A percentile compares a stretch with the other conserved stretches of the same genome.
These are phyloP conservation scores for Penicillium coffeae DNA, from an alignment of 495 filamentous ascomycete species.

Conservation along the genomic window DNA sequence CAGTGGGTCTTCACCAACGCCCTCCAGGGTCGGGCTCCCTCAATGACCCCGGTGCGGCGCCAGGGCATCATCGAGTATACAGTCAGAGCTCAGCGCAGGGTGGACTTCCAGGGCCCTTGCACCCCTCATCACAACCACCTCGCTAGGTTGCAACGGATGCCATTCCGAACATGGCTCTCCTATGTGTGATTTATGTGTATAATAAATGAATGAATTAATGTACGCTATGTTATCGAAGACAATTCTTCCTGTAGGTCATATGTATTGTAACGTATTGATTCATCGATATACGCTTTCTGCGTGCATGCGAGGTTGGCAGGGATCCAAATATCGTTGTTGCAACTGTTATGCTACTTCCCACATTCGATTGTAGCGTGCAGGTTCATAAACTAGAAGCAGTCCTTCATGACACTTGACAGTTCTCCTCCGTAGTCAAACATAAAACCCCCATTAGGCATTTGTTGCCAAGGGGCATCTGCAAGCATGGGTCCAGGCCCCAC, in stretches of 20 bases:
- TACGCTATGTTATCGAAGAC: background rate
- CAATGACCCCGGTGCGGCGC: conserved; percentile 18
- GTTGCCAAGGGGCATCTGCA: conserved; percentile 21
- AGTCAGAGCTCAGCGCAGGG: conserved; percentile 37
- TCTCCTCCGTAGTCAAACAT: conserved; percentile 36
- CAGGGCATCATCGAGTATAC: conserved; percentile 41
- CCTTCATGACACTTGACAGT: conserved; percentile 38
- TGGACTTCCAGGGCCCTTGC: conserved; percentile 24
- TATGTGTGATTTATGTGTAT: background rate
- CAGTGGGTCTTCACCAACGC: conserved; percentile 33
- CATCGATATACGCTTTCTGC: too few species aligned
- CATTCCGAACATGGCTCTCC: background rate
- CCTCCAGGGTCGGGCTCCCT: conserved; percentile 26
- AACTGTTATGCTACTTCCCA: too few species aligned
- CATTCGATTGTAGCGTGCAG: too few species aligned
- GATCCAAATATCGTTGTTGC: too few species aligned
- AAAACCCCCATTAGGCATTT: conserved; percentile 19
- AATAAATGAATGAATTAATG: background rate
- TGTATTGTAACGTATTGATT: too few species aligned
- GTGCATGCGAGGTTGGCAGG: too few species aligned
- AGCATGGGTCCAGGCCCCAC: conserved; percentile 20
- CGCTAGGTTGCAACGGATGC: conserved; percentile 15
- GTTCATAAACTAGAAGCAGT: conserved; percentile 37
- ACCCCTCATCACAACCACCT: conserved; percentile 29
- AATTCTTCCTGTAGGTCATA: background rate